These are phyloP conservation scores for Puccinia triticina DNA, from an alignment of 1,284 basidiomycete genomes.

Conservation along the genomic window DNA sequence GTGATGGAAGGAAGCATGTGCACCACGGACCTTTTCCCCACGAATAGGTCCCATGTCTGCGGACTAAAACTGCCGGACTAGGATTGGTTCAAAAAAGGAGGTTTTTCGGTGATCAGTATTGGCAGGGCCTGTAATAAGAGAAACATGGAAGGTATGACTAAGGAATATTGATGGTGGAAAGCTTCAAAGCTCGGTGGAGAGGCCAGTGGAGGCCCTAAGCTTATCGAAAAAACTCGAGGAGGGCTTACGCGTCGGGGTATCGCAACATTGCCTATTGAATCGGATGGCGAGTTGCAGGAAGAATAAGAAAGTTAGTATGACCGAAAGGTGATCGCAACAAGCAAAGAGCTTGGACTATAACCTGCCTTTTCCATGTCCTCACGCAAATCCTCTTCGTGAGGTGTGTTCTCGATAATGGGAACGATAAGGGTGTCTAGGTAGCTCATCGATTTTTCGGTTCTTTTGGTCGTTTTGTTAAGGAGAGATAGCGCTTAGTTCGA, in stretches of 20 bases:
- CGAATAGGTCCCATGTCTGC: conserved; percentile 79
- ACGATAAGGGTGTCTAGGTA: conserved; percentile 82
- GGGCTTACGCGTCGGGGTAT: conserved; percentile 69
- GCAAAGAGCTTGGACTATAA: conserved; percentile 18
- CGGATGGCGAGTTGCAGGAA: neutral
- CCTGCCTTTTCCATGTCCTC: conserved; percentile 74
- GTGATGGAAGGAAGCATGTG: conserved; percentile 52
- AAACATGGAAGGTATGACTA: neutral
- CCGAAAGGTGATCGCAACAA: neutral
- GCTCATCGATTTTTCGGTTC: conserved; percentile 69
- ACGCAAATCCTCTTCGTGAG: conserved; percentile 79
- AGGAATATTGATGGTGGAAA: neutral
- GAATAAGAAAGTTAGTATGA: neutral
- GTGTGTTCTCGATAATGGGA: conserved; percentile 85
- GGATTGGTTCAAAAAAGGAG: neutral
- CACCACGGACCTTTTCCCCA: conserved; percentile 68
- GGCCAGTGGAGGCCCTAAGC: neutral
- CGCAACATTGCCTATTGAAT: conserved; percentile 69
- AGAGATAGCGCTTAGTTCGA: neutral
- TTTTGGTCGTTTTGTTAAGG: neutral
- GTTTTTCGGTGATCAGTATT: neutral
- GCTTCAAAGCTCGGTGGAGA: neutral
- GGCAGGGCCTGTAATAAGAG: neutral
- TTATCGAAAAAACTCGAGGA: neutral
- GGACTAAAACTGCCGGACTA: conserved; percentile 72